Evolutionary conservation across 257 asterid genomes (phyloP), one percentile per base, ranked within the genome.

Genomic region (Coffea canephora): DNA sequence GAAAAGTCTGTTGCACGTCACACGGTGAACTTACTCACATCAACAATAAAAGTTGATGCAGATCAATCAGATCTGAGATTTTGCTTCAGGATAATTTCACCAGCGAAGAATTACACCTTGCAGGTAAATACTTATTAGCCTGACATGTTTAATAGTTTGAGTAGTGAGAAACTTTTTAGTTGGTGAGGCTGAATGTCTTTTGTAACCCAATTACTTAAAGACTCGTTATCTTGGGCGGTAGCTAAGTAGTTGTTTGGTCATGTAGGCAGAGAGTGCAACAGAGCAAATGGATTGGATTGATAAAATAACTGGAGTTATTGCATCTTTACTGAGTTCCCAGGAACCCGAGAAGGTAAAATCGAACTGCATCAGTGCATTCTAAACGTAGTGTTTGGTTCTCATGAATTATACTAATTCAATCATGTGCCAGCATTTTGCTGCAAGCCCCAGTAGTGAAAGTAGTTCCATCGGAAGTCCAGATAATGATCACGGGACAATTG

Each of bases 271-370:
- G 88, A 96, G 97, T 86, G 94, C 97, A 82, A 85, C 91, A 81
- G 99, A 96, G 88, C 99, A 94, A 86, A 96, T 94, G 98, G 98
- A 92, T 82, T 96, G 99, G 99, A 91, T 96, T 76, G 99, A 96
- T 90, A 96, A 96, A 89, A 96, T 96, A 70, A 96, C 99, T 0
- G 99, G 99, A 75, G 98, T 94, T 78, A 94, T 96, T 78, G 99
- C 99, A 27, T 96, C 99, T 39, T 85, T 96, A 81, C 88, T 96
- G 87, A 96, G 97, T 85, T 94, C 98, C 57, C 99, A 96, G 93
- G 89, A 92, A 48, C 97, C 99, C 59, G 99, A 94, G 61, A 89
- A 97, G 91, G 99, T 96, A 88, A 88, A 43, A 64, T 10, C 43
- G 73, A 45, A 61, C 43, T 75, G 71, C 79, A 75, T 75, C 59